Percentiles rank a stretch among this genome's conserved stretches.
Conservation (phyloP, 1,284 basidiomycete species). For the Trichosporon ovoides region DNA sequence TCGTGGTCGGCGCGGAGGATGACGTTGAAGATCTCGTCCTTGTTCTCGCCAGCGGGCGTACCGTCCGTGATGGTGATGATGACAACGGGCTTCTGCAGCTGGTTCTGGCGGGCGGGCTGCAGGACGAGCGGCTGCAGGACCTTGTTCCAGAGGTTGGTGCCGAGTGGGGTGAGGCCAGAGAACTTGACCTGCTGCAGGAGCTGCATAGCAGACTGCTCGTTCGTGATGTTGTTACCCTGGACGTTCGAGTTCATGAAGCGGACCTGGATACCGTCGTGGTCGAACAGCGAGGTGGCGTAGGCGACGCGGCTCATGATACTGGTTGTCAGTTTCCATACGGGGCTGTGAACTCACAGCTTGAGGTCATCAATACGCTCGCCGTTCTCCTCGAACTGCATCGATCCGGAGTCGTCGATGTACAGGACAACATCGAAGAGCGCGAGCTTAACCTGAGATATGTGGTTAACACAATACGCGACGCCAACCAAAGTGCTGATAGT, state of each 20-base stretch:
- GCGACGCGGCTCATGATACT: constrained; percentile 49
- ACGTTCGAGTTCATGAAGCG: constrained; percentile 51
- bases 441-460: constrained; percentile 36
- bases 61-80: constrained; percentile 50
- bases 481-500: neutral
- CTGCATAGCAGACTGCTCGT: constrained; percentile 45
- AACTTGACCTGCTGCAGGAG: constrained; percentile 50
- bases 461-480: neutral
- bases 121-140: constrained; percentile 51
- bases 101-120: constrained; percentile 43
- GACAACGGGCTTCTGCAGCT: constrained; percentile 50
- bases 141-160: constrained; percentile 49
- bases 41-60: constrained; percentile 48
- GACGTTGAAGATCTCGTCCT: constrained; percentile 46
- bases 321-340: constrained; percentile 2
- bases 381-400: constrained; percentile 49
- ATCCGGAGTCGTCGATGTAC: constrained; percentile 49
- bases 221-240: constrained; percentile 50
- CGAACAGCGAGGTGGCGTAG: constrained; percentile 50
- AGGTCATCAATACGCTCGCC: constrained; percentile 50
- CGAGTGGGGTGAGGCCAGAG: constrained; percentile 49
- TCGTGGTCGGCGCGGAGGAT: constrained; percentile 44
- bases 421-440: constrained; percentile 48
- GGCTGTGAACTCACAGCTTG: constrained; percentile 46
- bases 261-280: constrained; percentile 51